phyloP scores from a whole-genome alignment of 805 yeast species.

The Blastobotrys peoriensis region DNA sequence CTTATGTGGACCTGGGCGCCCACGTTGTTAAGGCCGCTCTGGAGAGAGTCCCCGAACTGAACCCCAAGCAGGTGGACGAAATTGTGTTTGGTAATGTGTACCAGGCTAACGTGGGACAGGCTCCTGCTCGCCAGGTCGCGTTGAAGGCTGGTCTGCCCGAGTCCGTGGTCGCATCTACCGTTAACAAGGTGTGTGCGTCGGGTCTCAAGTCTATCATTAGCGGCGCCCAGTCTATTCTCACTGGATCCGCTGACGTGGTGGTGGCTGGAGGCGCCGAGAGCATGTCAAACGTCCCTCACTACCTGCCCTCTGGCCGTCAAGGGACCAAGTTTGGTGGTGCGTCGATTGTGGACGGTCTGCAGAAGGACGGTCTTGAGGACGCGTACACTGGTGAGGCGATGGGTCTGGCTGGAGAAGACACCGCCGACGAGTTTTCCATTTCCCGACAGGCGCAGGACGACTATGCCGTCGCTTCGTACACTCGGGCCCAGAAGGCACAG shows the following conservation, averaged over 20 bases:
- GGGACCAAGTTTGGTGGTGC: conserved; percentile 91
- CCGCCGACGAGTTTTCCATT: conserved; percentile 75
- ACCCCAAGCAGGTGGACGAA: conserved; percentile 77
- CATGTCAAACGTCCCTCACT: conserved; percentile 94
- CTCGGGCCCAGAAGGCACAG: conserved; percentile 78
- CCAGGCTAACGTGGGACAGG: conserved; percentile 92
- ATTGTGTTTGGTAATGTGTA: conserved; percentile 88
- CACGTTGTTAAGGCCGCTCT: conserved; percentile 88
- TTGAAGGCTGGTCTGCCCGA: conserved; percentile 80
- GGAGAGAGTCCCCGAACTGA: conserved; percentile 58
- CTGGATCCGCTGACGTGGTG: conserved; percentile 88
- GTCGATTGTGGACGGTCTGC: conserved; percentile 76
- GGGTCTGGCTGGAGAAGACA: conserved; percentile 98
- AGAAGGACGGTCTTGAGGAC: conserved; percentile 88
- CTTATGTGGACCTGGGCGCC: conserved; percentile 82
- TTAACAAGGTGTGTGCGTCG: conserved; percentile 96
- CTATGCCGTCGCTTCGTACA: conserved; percentile 78
- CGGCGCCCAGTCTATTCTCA: conserved; percentile 83
- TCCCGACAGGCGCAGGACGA: conserved; percentile 86
- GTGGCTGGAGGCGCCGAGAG: conserved; percentile 98
- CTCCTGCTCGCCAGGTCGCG: conserved; percentile 98
- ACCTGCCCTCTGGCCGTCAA: conserved; percentile 73
- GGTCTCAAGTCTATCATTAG: conserved; percentile 88
- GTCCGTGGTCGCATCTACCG: conserved; percentile 76
- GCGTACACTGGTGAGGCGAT: conserved; percentile 83